These are phyloP conservation scores for Botrytis paeoniae DNA, from an alignment of 2,329 filamentous ascomycete genomes.

Conservation along the genomic window DNA sequence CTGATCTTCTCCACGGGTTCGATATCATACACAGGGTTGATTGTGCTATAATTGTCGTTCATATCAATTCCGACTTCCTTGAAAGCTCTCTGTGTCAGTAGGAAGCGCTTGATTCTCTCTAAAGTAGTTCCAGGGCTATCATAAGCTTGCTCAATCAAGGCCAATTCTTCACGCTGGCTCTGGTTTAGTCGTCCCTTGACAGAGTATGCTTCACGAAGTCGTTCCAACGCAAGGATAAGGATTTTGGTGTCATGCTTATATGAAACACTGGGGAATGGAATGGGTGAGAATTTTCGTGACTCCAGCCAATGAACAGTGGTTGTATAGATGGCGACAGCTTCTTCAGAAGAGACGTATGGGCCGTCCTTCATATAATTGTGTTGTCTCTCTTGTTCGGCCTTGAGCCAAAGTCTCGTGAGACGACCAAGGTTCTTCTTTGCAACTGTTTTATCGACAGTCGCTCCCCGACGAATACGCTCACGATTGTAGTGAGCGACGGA, in stretches of 20 bases:
- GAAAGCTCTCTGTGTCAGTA: slow-evolving; percentile 95
- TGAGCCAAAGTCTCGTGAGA: slow-evolving; percentile 91
- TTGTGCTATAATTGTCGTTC: slow-evolving; percentile 99
- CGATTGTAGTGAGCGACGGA: slow-evolving; percentile 98
- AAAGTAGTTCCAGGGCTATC: slow-evolving; percentile 95
- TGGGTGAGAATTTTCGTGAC: slow-evolving; percentile 96
- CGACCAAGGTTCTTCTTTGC: slow-evolving; percentile 98
- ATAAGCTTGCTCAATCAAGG: slow-evolving; percentile 96
- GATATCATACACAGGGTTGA: slow-evolving; percentile 98
- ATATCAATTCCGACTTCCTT: slow-evolving; percentile 99
- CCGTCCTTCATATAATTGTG: slow-evolving; percentile 99
- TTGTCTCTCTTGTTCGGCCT: slow-evolving; percentile 96
- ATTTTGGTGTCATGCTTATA: slow-evolving; percentile 99
- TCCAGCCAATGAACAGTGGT: slow-evolving; percentile 99
- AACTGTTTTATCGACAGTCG: slow-evolving; percentile 97
- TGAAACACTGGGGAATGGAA: slow-evolving; percentile 96
- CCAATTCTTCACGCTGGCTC: slow-evolving; percentile 93
- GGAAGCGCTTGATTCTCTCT: slow-evolving; percentile 94
- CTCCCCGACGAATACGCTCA: slow-evolving; percentile 91
- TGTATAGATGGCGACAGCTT: slow-evolving; percentile 97
- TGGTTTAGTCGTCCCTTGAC: slow-evolving; percentile 97
- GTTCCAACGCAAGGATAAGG: slow-evolving; percentile 88
- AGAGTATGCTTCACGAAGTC: slow-evolving; percentile 91
- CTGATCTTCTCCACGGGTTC: slow-evolving; percentile 99
- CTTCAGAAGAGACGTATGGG: slow-evolving; percentile 96